Base-by-base conservation (phyloP, 2,329 filamentous ascomycete genomes). In the Pseudogymnoascus sp. region DNA sequence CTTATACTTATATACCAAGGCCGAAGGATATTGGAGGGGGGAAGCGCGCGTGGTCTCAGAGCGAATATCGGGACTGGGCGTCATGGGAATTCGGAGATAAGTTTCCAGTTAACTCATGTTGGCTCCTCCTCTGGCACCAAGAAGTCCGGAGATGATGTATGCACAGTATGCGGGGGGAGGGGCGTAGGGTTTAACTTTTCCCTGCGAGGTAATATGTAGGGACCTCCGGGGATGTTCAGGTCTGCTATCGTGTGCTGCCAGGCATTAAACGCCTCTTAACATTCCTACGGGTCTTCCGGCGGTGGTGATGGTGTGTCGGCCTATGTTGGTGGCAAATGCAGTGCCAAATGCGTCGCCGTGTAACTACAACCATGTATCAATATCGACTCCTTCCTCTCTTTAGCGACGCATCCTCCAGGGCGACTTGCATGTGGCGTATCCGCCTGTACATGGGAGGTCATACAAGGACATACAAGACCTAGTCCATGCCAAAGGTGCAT, bases 281-380 rank as follows among this genome's bases (percentile, higher is more conserved):
- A 56, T 33, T 56, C 50, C 50, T 56, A 29, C 50, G 50, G 26
- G 50, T 10, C 29, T 19, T 19, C 50, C 50, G 29, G n/a, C 50
- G 29, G n/a, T 33, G 11, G 7, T 50, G n/a, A 23, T 56, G 29
- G 26, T 56, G 50, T 19, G 26, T 21, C 44, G 4, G 26, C 23
- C 23, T 50, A 26, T 3, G 46, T 31, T 53, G 26, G 46, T 53
- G 46, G 46, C 46, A 17, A 53, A 50, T 50, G 44, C 15, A 53
- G 23, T 56, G 50, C 50, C 29, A 33, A 56, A 56, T 56, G 50
- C 50, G 29, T 56, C 50, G 50, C 50, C n/a, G 50, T 56, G 50
- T 56, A 56, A 56, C 50, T 33, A 56, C 29, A 50, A 50, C 50
- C 50, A 33, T 56, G 50, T 10, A 56, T 33, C n/a, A 6, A 33